Evolutionary conservation across 306 rosid genomes (phyloP).

Genomic region (Casuarina equisetifolia): DNA sequence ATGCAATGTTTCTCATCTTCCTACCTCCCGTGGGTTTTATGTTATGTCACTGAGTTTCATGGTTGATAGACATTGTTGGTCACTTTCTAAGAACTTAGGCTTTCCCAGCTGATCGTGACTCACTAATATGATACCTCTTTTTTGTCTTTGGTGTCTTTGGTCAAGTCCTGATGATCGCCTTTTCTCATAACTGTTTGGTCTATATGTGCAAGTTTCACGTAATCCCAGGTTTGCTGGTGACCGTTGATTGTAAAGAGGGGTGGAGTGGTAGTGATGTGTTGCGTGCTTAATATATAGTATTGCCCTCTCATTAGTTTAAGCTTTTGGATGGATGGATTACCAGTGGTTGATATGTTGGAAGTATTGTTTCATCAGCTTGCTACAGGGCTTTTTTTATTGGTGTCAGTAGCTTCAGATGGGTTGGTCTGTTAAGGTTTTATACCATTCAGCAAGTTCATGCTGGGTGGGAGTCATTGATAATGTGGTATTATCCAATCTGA

Average conservation of each 20-base stretch:
- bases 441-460: neutral
- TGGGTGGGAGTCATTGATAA: neutral
- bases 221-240: neutral
- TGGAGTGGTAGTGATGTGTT: neutral
- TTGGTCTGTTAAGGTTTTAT: neutral
- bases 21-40: neutral
- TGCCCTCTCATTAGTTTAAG: neutral
- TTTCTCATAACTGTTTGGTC: neutral
- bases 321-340: neutral
- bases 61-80: neutral
- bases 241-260: neutral
- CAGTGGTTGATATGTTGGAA: neutral
- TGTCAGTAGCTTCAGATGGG: neutral
- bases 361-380: neutral
- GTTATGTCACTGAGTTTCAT: neutral
- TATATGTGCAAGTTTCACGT: neutral
- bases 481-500: neutral
- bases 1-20: neutral
- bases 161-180: neutral
- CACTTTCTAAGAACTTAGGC: neutral
- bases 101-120: neutral
- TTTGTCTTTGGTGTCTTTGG: neutral
- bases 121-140: neutral
- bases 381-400: neutral
- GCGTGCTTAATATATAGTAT: neutral